Percentiles rank a stretch among this genome's conserved stretches.
Conservation (phyloP, 257 asterid genomes). For the Jacaranda copaia region DNA sequence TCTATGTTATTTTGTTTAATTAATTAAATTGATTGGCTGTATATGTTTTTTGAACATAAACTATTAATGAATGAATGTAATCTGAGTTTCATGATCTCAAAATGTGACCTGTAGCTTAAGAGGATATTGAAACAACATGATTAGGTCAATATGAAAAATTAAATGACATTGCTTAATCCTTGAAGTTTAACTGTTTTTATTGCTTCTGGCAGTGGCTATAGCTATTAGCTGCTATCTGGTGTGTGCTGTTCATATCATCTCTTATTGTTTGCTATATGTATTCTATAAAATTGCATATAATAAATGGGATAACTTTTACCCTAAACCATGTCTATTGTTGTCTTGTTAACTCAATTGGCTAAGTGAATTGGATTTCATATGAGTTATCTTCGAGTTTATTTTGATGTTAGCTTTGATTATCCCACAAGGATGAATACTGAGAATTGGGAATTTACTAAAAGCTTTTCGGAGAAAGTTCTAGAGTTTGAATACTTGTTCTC, state of each 20-base stretch:
- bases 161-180: background rate
- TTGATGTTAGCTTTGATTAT: background rate
- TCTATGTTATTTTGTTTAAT: background rate
- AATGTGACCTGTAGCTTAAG: background rate
- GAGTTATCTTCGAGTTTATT: constrained; percentile 17
- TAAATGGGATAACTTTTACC: background rate
- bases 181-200: background rate
- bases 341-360: background rate
- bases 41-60: background rate
- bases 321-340: background rate
- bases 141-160: background rate
- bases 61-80: background rate
- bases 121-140: background rate
- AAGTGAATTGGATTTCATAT: background rate
- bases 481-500: background rate
- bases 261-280: background rate
- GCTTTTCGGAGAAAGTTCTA: background rate
- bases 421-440: background rate
- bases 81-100: constrained; percentile 19
- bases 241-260: background rate
- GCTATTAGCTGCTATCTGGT: background rate
- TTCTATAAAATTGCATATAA: background rate
- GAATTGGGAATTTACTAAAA: background rate
- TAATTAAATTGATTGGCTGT: constrained; percentile 20
- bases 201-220: background rate